phyloP scores from a whole-genome alignment of 2,329 filamentous ascomycete genomes.

The Colletotrichum tamarilloi region DNA sequence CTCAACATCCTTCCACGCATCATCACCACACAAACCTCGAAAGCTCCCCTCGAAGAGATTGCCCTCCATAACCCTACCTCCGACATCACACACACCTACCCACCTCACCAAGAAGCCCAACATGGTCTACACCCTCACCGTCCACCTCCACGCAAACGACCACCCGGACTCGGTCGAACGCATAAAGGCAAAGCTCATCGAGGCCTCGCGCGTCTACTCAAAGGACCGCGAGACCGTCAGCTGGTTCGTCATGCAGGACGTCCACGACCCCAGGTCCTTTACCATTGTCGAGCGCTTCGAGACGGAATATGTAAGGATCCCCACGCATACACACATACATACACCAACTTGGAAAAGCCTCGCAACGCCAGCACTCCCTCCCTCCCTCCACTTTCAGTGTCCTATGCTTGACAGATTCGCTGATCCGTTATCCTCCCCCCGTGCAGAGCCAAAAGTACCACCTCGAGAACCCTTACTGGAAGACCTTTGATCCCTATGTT shows the following conservation, averaged over 20 bases:
- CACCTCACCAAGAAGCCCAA: conserved; percentile 37
- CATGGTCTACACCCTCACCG: conserved; percentile 77
- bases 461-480: conserved; percentile 78
- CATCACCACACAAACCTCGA: not conserved
- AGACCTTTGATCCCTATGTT: conserved; percentile 81
- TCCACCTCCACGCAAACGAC: conserved; percentile 77
- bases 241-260: conserved; percentile 84
- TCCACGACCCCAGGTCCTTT: conserved; percentile 75
- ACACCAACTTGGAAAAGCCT: not conserved
- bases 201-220: conserved; percentile 78
- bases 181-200: conserved; percentile 77
- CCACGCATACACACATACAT: not conserved
- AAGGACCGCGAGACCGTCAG: conserved; percentile 76
- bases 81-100: not conserved
- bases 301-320: conserved; percentile 66
- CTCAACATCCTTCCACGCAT: not conserved
- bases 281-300: conserved; percentile 81
- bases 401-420: not conserved
- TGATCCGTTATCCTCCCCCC: not conserved
- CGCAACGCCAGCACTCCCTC: not conserved
- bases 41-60: not conserved
- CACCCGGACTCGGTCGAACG: conserved; percentile 72
- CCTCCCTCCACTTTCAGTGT: not conserved
- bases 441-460: conserved; percentile 69
- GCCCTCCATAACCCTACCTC: not conserved